A percentile compares a stretch with the other conserved stretches of the same genome.
Evolutionary conservation across 352 stramenopile species (phyloP).

Genomic region (Phytophthora niederhauseri): DNA sequence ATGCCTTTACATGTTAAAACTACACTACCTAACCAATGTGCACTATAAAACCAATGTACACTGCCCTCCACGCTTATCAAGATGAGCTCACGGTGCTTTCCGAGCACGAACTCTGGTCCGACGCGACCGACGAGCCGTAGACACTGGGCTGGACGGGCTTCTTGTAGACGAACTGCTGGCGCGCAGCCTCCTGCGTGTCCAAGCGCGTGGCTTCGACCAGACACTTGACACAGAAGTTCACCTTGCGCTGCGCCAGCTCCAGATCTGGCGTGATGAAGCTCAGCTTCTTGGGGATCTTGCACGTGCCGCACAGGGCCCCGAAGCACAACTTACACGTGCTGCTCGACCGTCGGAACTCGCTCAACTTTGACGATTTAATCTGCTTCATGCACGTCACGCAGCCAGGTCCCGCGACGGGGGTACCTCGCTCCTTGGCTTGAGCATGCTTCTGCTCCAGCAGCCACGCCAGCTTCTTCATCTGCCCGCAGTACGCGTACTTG

Average conservation of each 20-base stretch:
- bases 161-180: slow-evolving; percentile 31
- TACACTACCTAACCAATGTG: neutral
- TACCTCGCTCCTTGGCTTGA: slow-evolving; percentile 12
- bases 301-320: slow-evolving; percentile 21
- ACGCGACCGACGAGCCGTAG: neutral
- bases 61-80: neutral
- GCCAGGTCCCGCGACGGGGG: neutral
- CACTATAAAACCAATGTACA: neutral
- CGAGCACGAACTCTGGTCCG: too few species aligned
- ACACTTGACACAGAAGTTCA: slow-evolving; percentile 39
- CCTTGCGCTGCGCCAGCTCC: slow-evolving; percentile 26
- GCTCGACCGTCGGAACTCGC: slow-evolving; percentile 18
- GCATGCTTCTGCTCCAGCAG: slow-evolving; percentile 28
- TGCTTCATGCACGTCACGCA: slow-evolving; percentile 26
- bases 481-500: slow-evolving; percentile 38
- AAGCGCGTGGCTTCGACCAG: slow-evolving; percentile 25
- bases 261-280: slow-evolving; percentile 31
- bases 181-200: slow-evolving; percentile 27
- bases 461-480: slow-evolving; percentile 45
- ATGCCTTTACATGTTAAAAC: neutral
- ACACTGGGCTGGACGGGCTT: neutral
- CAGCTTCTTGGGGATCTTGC: slow-evolving; percentile 31
- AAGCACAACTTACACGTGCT: slow-evolving; percentile 34
- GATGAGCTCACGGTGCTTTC: neutral
- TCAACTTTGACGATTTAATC: slow-evolving; percentile 15